Evolutionary conservation across 768 basidiomycete genomes (phyloP).

Genomic region (Lactarius indigo): DNA sequence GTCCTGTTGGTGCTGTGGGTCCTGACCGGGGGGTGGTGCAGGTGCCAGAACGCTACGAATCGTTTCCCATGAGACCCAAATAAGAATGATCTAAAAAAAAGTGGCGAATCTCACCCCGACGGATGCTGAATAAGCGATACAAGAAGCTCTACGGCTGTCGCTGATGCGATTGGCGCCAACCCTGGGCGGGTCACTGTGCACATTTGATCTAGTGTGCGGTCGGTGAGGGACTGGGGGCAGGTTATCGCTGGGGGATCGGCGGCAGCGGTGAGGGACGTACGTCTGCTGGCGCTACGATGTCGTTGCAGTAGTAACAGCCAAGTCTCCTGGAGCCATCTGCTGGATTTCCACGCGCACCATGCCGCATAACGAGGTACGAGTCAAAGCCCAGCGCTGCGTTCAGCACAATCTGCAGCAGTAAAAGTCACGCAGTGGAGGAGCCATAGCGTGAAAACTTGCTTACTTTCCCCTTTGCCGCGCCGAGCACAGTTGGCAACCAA

Average conservation of each 20-base stretch:
- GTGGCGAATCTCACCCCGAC: conserved; percentile 50
- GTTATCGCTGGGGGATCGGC: background rate
- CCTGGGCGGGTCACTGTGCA: conserved; percentile 97
- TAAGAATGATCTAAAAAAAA: background rate
- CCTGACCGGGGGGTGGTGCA: conserved; percentile 52
- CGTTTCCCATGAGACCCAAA: background rate
- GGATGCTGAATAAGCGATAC: conserved; percentile 89
- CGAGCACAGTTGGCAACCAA: conserved; percentile 92
- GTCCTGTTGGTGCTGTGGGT: conserved; percentile 27
- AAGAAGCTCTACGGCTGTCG: conserved; percentile 89
- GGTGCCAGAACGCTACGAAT: conserved; percentile 54
- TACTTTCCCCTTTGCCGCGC: conserved; percentile 82
- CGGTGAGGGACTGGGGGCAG: conserved; percentile 57
- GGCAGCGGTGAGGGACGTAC: conserved; percentile 42
- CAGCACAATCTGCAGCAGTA: conserved; percentile 65
- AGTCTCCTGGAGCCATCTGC: conserved; percentile 41
- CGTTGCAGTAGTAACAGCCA: conserved; percentile 98
- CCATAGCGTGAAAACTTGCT: background rate
- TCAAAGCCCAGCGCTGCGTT: conserved; percentile 97
- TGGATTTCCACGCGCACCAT: conserved; percentile 58
- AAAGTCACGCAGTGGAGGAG: background rate
- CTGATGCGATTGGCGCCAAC: conserved; percentile 86
- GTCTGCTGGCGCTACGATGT: conserved; percentile 94
- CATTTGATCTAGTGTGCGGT: conserved; percentile 97
- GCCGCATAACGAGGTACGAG: conserved; percentile 94